Evolutionary conservation across 768 basidiomycete genomes (phyloP).

Genomic region (Sarcomyxa edulis): DNA sequence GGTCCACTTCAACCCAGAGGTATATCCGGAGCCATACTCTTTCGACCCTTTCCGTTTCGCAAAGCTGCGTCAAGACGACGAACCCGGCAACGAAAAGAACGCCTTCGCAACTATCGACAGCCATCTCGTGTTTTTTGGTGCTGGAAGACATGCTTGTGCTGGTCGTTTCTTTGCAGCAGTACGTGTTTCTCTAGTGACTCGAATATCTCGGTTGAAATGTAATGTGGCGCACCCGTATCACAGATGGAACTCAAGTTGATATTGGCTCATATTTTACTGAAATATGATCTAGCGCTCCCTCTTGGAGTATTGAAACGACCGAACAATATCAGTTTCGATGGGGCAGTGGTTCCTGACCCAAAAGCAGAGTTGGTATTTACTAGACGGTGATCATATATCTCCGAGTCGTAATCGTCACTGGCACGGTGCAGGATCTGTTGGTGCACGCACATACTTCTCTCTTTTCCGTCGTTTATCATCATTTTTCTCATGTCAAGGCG

Average conservation of each 20-base stretch:
- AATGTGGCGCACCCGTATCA: not conserved
- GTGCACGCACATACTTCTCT: too few species aligned
- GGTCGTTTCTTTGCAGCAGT: slow-evolving; percentile 31
- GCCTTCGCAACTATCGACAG: slow-evolving; percentile 29
- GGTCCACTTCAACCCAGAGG: slow-evolving; percentile 26
- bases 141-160: slow-evolving; percentile 23
- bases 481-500: too few species aligned
- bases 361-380: slow-evolving; percentile 27
- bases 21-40: slow-evolving; percentile 27
- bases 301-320: slow-evolving; percentile 20
- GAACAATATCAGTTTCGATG: slow-evolving; percentile 26
- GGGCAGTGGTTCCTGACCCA: slow-evolving; percentile 25
- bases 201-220: not conserved
- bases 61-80: slow-evolving; percentile 20
- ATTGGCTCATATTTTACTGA: slow-evolving; percentile 27
- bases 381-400: slow-evolving; percentile 15
- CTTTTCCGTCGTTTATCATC: too few species aligned
- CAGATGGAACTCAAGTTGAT: slow-evolving; percentile 33
- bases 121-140: slow-evolving; percentile 34
- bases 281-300: slow-evolving; percentile 25
- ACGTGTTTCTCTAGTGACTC: slow-evolving; percentile 8
- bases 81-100: slow-evolving; percentile 24
- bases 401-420: too few species aligned
- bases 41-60: slow-evolving; percentile 33
- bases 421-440: too few species aligned